These are phyloP conservation scores for Daldinia concentrica DNA, from an alignment of 495 filamentous ascomycete genomes.

Conservation along the genomic window DNA sequence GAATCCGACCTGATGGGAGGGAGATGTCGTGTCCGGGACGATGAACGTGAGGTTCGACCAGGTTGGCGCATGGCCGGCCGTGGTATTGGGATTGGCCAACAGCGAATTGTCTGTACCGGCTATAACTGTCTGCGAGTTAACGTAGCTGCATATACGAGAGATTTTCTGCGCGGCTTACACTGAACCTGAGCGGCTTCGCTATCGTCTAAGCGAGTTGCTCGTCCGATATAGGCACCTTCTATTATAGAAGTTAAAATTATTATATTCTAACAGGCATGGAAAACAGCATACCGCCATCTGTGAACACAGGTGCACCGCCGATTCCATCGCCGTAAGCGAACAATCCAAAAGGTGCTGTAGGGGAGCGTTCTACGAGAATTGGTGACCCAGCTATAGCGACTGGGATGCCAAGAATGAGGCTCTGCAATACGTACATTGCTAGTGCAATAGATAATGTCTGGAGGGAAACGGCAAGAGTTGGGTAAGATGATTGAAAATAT, in stretches of 20 bases:
- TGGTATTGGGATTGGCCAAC: conserved; percentile 43
- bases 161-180: conserved; percentile 14
- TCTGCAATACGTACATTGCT: conserved; percentile 24
- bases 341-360: conserved; percentile 38
- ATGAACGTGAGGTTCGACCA: conserved; percentile 41
- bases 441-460: neutral
- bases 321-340: conserved; percentile 52
- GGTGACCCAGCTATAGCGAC: conserved; percentile 17
- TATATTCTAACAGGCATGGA: neutral
- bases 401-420: conserved; percentile 32
- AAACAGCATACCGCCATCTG: conserved; percentile 45
- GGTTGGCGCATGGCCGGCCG: conserved; percentile 18
- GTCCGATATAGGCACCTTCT: conserved; percentile 42
- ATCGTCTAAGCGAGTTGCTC: conserved; percentile 5
- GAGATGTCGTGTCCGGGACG: conserved; percentile 38
- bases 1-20: conserved; percentile 36
- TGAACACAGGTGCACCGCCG: conserved; percentile 49
- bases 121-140: conserved; percentile 10
- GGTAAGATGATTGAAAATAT: neutral
- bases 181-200: conserved; percentile 34
- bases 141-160: neutral
- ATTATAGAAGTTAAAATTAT: conserved; percentile 5
- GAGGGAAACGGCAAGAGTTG: conserved; percentile 1
- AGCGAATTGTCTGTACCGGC: conserved; percentile 32
- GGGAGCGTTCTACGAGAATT: conserved; percentile 5